Conservation (phyloP, 495 filamentous ascomycete species). For the Xylaria telfairii region DNA sequence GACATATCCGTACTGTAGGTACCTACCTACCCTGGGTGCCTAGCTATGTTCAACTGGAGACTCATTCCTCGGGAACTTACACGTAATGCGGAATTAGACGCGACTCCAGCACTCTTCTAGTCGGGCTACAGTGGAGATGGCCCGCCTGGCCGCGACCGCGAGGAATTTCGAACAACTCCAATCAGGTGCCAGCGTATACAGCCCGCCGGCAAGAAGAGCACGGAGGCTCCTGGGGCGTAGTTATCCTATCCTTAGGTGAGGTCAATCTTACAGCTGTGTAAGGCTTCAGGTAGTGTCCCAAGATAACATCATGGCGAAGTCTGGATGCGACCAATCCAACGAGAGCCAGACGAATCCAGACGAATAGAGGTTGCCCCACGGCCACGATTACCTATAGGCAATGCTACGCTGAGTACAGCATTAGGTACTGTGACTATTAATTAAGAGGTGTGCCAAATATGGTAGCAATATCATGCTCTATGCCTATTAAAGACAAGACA, state of each 20-base stretch:
- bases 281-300: neutral
- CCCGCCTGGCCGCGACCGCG: neutral
- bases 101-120: neutral
- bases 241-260: neutral
- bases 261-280: neutral
- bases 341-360: neutral
- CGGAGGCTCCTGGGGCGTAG: too few relatives aligned
- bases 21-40: too few relatives aligned
- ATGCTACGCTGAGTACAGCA: neutral
- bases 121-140: neutral
- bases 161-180: neutral
- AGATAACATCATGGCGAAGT: neutral
- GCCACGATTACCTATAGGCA: neutral
- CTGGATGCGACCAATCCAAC: neutral
- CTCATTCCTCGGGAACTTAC: constrained; percentile 15
- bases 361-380: neutral
- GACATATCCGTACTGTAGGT: neutral
- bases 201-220: neutral
- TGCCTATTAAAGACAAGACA: constrained; percentile 15
- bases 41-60: neutral
- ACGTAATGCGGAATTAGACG: constrained; percentile 7
- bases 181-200: neutral
- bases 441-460: neutral
- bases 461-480: neutral
- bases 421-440: neutral